Conservation (phyloP, 2,329 filamentous ascomycete species). For the Emergomyces orientalis region DNA sequence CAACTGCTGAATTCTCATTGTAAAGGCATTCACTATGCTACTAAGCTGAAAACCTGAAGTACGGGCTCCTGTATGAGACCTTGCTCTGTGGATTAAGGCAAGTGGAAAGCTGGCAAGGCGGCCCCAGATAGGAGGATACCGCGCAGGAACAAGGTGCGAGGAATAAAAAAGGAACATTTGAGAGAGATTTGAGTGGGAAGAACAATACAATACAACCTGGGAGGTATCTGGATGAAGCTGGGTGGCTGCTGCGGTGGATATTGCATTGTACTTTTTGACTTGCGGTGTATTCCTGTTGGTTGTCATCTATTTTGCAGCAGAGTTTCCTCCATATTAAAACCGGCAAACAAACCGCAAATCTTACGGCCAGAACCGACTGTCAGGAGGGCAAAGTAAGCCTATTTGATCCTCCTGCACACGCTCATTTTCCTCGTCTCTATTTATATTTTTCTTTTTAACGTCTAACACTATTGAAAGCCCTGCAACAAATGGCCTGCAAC, state of each 20-base stretch:
- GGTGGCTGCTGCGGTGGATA: conserved; percentile 7
- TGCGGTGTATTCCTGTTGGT: conserved; percentile 8
- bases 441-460: conserved; percentile 2
- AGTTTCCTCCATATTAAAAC: not conserved
- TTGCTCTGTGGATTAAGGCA: conserved; percentile 22
- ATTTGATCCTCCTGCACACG: conserved; percentile 6
- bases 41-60: conserved; percentile 23
- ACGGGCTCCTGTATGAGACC: conserved; percentile 30
- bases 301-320: not conserved
- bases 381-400: conserved; percentile 8
- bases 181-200: not conserved
- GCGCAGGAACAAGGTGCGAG: conserved; percentile 7
- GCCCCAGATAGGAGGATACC: conserved; percentile 10
- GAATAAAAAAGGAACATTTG: conserved; percentile 3
- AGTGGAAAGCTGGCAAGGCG: conserved; percentile 11
- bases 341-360: conserved; percentile 5
- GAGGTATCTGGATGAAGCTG: not conserved
- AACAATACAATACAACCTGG: conserved; percentile 5
- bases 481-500: not conserved
- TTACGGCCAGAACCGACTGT: not conserved
- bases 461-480: conserved; percentile 3
- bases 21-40: conserved; percentile 35
- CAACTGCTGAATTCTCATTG: conserved; percentile 15
- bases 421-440: not conserved
- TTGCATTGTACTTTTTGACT: conserved; percentile 9